phyloP scores from a whole-genome alignment of 2,329 filamentous ascomycete species.

The Aspergillus floridensis region DNA sequence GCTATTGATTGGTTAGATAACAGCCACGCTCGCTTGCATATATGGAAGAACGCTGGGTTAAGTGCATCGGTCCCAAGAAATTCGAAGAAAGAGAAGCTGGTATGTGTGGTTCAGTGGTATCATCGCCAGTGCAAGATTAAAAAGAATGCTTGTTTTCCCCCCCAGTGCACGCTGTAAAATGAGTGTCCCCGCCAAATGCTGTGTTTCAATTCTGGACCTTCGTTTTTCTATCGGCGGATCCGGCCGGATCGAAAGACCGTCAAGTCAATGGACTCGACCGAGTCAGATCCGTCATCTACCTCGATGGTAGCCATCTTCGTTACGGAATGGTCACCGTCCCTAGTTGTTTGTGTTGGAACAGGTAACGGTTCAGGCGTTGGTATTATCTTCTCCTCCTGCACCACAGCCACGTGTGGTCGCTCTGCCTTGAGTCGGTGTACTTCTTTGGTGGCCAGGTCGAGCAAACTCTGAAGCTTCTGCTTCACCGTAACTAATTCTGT shows the following conservation, averaged over 20 bases:
- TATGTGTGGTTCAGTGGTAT: conserved; percentile 10
- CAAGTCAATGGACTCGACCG: conserved; percentile 21
- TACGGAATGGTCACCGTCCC: conserved; percentile 3
- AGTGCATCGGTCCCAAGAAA: neutral
- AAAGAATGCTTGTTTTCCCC: neutral
- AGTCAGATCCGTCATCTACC: conserved; percentile 19
- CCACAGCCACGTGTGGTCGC: conserved; percentile 34
- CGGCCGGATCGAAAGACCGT: conserved; percentile 19
- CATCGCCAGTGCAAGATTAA: conserved; percentile 3
- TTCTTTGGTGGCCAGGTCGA: conserved; percentile 60
- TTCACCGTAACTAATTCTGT: conserved; percentile 70
- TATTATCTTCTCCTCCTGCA: conserved; percentile 15
- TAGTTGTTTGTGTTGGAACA: neutral
- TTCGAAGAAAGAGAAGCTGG: neutral
- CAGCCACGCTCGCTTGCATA: neutral
- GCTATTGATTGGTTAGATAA: neutral
- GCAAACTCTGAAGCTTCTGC: conserved; percentile 62
- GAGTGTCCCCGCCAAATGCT: conserved; percentile 3
- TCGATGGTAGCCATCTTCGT: conserved; percentile 15
- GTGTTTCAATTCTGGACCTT: neutral
- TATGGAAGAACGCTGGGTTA: neutral
- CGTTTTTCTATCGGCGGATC: conserved; percentile 6
- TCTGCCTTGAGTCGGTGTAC: conserved; percentile 57
- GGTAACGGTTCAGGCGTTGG: neutral
- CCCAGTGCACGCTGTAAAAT: neutral